Base-by-base conservation (phyloP, 2,329 filamentous ascomycete genomes). In the Alternaria tenuissima region DNA sequence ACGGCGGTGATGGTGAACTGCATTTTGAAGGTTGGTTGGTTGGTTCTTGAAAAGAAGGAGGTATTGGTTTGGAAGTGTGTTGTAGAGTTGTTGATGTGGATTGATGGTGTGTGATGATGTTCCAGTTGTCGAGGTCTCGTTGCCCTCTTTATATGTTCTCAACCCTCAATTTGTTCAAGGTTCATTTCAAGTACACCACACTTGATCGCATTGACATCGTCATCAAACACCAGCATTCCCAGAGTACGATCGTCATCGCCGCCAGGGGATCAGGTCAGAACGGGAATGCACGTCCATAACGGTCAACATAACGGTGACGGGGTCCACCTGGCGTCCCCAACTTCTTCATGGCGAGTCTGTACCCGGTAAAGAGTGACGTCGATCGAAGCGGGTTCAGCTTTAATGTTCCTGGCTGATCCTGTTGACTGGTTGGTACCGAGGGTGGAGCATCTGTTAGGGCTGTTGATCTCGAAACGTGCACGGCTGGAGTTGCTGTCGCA, bases 1-100 rank as follows among this genome's bases (percentile, higher is more conserved):
- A 76, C 65, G 68, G 69, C 65, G 68, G 74, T 59, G 75, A 75
- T 66, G 65, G 74, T 60, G 75, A 74, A 78, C 46, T 69, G 73
- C 76, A 78, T 79, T 28, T 65, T 78, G 72, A 68, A 54, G 38
- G 51, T 49, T 42, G 49, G 28, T 46, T 49, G 36, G 48, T 42
- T 62, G 32, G 36, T 58, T 48, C 55, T 64, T 54, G 34, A 28
- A n/a, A 54, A 52, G 59, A 56, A 57, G 32, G 20, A 22, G 26
- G 26, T 52, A 42, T 34, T 51, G 16, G 42, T 41, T 57, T 32
- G 26, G 38, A 46, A 14, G 43, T 28, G 59, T 51, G 42, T 63
- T 51, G 39, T 60, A 64, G 58, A 12, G 61, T 56, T 62, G 59
- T 55, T 60, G 55, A 49, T 66, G 61, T 64, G 59, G 56, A 47